phyloP scores from a whole-genome alignment of 805 yeast species.

The Candida nanaspora region DNA sequence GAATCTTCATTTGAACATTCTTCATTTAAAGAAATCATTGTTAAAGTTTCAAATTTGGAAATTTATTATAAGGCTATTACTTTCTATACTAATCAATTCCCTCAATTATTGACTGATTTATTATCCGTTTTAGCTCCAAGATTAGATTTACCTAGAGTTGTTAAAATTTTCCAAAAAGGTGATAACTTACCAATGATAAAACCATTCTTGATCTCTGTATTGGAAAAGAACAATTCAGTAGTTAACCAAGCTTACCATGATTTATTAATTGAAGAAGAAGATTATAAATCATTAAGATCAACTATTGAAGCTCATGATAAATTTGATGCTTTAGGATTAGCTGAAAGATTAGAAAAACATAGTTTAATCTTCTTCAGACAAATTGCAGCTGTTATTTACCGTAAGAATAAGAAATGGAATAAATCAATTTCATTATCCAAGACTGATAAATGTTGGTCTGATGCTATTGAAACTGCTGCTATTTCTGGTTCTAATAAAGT shows the following conservation, averaged over 20 bases:
- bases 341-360: conserved; percentile 88
- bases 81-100: conserved; percentile 89
- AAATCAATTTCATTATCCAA: conserved; percentile 85
- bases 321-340: conserved; percentile 87
- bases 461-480: conserved; percentile 89
- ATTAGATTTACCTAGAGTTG: conserved; percentile 90
- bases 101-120: conserved; percentile 81
- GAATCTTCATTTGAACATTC: conserved; percentile 90
- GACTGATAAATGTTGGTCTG: conserved; percentile 90
- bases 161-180: conserved; percentile 87
- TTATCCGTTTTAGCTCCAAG: conserved; percentile 80
- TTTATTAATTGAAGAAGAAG: conserved; percentile 92
- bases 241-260: conserved; percentile 96
- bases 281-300: conserved; percentile 79
- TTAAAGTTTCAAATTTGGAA: conserved; percentile 92
- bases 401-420: conserved; percentile 89
- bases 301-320: conserved; percentile 87
- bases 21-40: conserved; percentile 90
- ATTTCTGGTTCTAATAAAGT: conserved; percentile 70
- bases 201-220: conserved; percentile 87
- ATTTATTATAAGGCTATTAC: conserved; percentile 95
- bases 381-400: conserved; percentile 88
- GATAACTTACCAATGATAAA: conserved; percentile 95
- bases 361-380: conserved; percentile 89
- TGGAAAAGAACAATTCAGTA: conserved; percentile 81